Evolutionary conservation across 805 yeast species (phyloP).

Genomic region (Candida stauntonica): DNA sequence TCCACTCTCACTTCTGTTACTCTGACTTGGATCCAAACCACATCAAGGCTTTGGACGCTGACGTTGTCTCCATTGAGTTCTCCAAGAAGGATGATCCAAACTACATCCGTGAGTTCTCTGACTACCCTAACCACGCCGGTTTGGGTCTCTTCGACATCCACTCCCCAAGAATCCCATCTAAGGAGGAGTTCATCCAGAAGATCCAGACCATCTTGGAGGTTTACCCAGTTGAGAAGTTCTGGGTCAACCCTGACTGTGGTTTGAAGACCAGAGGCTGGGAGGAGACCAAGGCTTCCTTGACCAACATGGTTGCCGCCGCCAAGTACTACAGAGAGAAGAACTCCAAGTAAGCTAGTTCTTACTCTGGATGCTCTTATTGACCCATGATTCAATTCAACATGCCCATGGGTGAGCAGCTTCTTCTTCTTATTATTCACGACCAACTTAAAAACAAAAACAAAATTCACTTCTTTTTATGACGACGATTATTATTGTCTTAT

Average conservation of each 20-base stretch:
- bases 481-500: conserved; percentile 12
- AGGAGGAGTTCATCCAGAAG: conserved; percentile 92
- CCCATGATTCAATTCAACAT: conserved; percentile 27
- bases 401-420: conserved; percentile 9
- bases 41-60: conserved; percentile 99
- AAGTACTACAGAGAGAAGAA: conserved; percentile 75
- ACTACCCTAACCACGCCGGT: conserved; percentile 99
- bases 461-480: conserved; percentile 16
- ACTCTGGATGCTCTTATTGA: conserved; percentile 1
- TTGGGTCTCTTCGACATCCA: conserved; percentile 98
- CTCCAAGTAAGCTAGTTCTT: conserved; percentile 12
- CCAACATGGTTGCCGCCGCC: conserved; percentile 99
- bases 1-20: conserved; percentile 99
- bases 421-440: conserved; percentile 11
- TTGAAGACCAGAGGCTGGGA: conserved; percentile 99
- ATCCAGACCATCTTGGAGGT: conserved; percentile 92
- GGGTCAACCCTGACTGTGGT: conserved; percentile 99
- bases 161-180: conserved; percentile 99
- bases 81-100: conserved; percentile 99
- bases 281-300: conserved; percentile 90
- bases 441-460: conserved; percentile 6
- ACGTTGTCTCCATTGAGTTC: conserved; percentile 98
- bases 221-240: conserved; percentile 96
- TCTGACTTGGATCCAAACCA: conserved; percentile 99
- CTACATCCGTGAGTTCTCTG: conserved; percentile 95